Evolutionary conservation across 495 filamentous ascomycete species (phyloP).

Genomic region (Penicillium simplicissimum): DNA sequence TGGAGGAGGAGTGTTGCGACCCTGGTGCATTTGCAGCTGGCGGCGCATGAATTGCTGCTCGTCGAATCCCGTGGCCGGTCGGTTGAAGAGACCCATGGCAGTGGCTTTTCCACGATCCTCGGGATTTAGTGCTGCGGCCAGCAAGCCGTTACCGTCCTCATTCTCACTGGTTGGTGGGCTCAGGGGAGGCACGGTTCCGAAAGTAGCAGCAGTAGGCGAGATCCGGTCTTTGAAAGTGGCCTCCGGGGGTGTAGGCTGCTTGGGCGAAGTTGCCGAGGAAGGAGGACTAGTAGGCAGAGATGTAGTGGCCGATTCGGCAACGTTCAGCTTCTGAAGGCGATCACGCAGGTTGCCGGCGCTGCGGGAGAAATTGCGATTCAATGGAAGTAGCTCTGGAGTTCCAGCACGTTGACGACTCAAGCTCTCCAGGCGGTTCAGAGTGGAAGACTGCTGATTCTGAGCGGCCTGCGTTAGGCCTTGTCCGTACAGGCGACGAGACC

Average conservation of each 20-base stretch:
- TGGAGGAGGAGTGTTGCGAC: slow-evolving; percentile 48
- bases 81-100: slow-evolving; percentile 80
- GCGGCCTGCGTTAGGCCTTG: slow-evolving; percentile 76
- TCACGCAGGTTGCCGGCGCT: slow-evolving; percentile 60
- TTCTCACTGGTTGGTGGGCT: slow-evolving; percentile 74
- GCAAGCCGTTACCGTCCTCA: slow-evolving; percentile 57
- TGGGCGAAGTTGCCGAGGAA: slow-evolving; percentile 41
- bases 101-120: slow-evolving; percentile 85
- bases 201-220: slow-evolving; percentile 30
- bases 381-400: slow-evolving; percentile 39
- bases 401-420: slow-evolving; percentile 55
- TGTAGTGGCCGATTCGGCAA: slow-evolving; percentile 36
- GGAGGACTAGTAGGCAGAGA: slow-evolving; percentile 55
- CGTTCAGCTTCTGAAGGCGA: slow-evolving; percentile 52
- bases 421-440: slow-evolving; percentile 76
- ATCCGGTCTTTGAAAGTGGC: slow-evolving; percentile 24
- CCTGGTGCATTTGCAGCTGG: slow-evolving; percentile 75
- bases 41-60: slow-evolving; percentile 83
- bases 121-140: slow-evolving; percentile 63
- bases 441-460: slow-evolving; percentile 77
- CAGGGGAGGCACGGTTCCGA: slow-evolving; percentile 59
- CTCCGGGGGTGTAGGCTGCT: slow-evolving; percentile 27
- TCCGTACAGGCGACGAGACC: slow-evolving; percentile 80
- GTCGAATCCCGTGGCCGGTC: slow-evolving; percentile 72
- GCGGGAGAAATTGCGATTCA: slow-evolving; percentile 48